Percentiles rank a stretch among this genome's conserved stretches.
Conservation (phyloP, 2,329 filamentous ascomycete genomes). For the Phialocephala sp. region DNA sequence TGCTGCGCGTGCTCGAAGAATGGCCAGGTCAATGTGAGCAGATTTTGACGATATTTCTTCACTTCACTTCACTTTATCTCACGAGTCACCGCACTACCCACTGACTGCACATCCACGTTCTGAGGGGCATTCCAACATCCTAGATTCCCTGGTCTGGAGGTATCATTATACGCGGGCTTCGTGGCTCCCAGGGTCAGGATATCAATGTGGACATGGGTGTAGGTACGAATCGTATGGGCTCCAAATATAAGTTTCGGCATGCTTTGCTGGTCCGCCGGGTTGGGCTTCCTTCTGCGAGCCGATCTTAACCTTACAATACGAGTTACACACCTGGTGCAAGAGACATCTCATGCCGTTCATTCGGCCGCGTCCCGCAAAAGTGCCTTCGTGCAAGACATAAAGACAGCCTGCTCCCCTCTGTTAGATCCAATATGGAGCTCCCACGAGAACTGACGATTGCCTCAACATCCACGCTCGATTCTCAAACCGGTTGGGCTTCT, state of each 20-base stretch:
- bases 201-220: background rate
- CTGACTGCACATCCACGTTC: background rate
- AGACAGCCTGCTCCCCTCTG: background rate
- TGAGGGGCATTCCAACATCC: constrained; percentile 1
- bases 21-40: background rate
- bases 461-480: background rate
- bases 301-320: background rate
- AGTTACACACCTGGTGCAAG: no score
- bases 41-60: background rate
- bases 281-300: background rate
- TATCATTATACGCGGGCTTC: constrained; percentile 7
- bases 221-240: background rate
- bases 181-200: constrained; percentile 7
- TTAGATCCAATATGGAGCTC: constrained; percentile 4
- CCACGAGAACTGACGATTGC: background rate
- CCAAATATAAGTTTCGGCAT: constrained; percentile 7
- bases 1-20: background rate
- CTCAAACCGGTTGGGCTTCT: background rate
- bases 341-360: background rate
- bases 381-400: background rate
- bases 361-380: background rate
- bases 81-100: background rate
- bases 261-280: background rate
- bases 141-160: background rate
- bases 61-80: background rate